Percentiles rank a stretch among this genome's conserved stretches.
Evolutionary conservation across 805 yeast species (phyloP).

Genomic region (Candida ovalis): DNA sequence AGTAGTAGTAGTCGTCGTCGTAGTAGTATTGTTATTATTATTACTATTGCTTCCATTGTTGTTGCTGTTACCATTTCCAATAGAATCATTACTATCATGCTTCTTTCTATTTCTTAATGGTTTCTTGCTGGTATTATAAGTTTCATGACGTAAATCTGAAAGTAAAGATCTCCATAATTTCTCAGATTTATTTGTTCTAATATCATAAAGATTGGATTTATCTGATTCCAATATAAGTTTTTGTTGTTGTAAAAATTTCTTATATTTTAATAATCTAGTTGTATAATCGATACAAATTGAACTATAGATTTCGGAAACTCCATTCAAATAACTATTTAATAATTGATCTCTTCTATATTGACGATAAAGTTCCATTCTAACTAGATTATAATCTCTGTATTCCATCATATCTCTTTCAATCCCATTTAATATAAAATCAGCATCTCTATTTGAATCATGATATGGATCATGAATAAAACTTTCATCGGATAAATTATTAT

Average conservation of each 20-base stretch:
- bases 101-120: not conserved
- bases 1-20: too few relatives aligned
- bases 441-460: constrained; percentile 3
- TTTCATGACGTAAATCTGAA: constrained; percentile 3
- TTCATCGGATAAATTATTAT: constrained; percentile 9
- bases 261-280: constrained; percentile 29
- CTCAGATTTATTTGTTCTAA: constrained; percentile 29
- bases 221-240: constrained; percentile 21
- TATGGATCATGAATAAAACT: constrained; percentile 12
- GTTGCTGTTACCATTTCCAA: not conserved
- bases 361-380: constrained; percentile 23
- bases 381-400: constrained; percentile 30
- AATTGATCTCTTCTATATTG: constrained; percentile 25
- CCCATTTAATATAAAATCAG: constrained; percentile 12
- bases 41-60: too few relatives aligned
- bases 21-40: not conserved
- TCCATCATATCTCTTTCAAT: constrained; percentile 32
- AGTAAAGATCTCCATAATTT: constrained; percentile 29
- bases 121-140: not conserved
- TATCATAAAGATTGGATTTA: constrained; percentile 25
- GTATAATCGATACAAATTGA: constrained; percentile 25
- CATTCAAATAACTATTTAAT: constrained; percentile 22
- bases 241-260: constrained; percentile 31
- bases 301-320: constrained; percentile 25
- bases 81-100: not conserved